Evolutionary conservation across 2,329 filamentous ascomycete species (phyloP), one percentile per base, ranked within the genome.

Genomic region (Arthrobotrys sinensis): DNA sequence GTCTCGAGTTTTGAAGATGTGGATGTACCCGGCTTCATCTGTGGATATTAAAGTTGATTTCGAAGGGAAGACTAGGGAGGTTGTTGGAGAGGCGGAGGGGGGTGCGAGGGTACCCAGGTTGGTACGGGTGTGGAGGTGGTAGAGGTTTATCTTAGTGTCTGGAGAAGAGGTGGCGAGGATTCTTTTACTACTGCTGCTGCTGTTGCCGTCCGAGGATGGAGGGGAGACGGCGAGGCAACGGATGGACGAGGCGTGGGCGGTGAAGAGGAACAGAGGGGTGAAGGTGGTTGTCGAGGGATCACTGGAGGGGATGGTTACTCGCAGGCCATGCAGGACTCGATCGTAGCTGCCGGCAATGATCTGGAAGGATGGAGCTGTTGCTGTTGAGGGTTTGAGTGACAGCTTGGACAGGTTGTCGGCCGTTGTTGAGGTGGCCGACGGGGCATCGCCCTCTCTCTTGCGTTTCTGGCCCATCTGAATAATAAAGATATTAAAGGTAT

Each of bases 311-410:
- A 79, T 32, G 16, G 80, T 38, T 50, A 79, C 70, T 1, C 80
- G 80, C 65, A 97, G 86, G 77, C 96, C 96, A 84, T 99, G 96
- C 19, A 99, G 88, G 62, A 96, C 90, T 80, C 94, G 90, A 83
- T 99, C 96, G 85, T 99, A 99, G 66, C 94, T 97, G 57, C 96
- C 96, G 5, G 93, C 91, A 77, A 98, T 88, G 80, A 99, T 91
- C 84, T 98, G 96, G 76, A 98, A 87, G n/a, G 91, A 91, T 81
- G 90, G 85, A 3, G 64, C 38, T 4, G 32, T 85, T 6, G 64
- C 38, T 4, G 32, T 28, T 10, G 55, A 14, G 2, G 55, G 36
- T 10, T 52, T 40, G 14, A 71, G 66, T 4, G 73, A 66, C 4
- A 71, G 73, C 57, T 70, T 66, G 6, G 73, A 71, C 14, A 77